Conservation (phyloP, 1,139 yeast species). For the Sugiyamaella paludigena region DNA sequence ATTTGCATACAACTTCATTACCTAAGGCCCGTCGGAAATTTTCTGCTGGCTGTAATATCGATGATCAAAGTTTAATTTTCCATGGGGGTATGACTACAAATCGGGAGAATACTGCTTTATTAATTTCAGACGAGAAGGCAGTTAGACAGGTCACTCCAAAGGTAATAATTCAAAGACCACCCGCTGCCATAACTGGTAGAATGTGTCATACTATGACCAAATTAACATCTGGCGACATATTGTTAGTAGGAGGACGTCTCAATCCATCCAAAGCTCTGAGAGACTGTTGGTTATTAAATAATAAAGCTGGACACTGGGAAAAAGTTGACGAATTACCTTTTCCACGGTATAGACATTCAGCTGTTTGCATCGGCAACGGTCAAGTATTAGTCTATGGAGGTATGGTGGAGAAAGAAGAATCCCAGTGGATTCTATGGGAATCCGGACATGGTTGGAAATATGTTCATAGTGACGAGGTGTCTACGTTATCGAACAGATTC, state of each 20-base stretch:
- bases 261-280: slow-evolving; percentile 51
- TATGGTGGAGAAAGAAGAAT: slow-evolving; percentile 21
- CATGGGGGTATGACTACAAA: slow-evolving; percentile 59
- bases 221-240: slow-evolving; percentile 32
- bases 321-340: slow-evolving; percentile 42
- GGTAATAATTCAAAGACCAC: not conserved
- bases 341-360: slow-evolving; percentile 55
- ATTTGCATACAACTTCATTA: slow-evolving; percentile 4
- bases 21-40: slow-evolving; percentile 43
- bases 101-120: slow-evolving; percentile 37
- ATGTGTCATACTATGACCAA: slow-evolving; percentile 58
- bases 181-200: slow-evolving; percentile 39
- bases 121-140: slow-evolving; percentile 15
- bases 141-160: not conserved
- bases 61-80: slow-evolving; percentile 36
- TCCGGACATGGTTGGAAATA: slow-evolving; percentile 25
- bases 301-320: slow-evolving; percentile 39
- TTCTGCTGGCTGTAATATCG: slow-evolving; percentile 43
- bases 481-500: slow-evolving; percentile 15
- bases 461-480: slow-evolving; percentile 4
- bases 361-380: slow-evolving; percentile 38
- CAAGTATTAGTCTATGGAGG: slow-evolving; percentile 59
- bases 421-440: slow-evolving; percentile 31
- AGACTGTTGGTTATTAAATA: slow-evolving; percentile 43
- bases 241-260: slow-evolving; percentile 69